phyloP scores from a whole-genome alignment of 306 rosid species.

The Ammopiptanthus mongolicus region DNA sequence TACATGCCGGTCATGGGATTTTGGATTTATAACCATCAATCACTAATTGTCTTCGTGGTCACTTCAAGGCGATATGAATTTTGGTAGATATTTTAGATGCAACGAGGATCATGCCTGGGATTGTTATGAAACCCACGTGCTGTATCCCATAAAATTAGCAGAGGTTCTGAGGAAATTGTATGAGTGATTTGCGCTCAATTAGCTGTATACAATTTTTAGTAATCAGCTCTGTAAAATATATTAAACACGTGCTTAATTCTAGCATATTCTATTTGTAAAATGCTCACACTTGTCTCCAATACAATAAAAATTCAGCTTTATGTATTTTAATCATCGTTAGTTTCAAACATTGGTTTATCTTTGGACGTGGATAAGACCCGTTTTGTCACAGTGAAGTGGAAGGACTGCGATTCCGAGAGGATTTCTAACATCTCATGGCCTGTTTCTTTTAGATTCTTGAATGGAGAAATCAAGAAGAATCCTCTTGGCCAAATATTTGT shows the following conservation, averaged over 20 bases:
- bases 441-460: no score
- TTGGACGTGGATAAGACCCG: neutral
- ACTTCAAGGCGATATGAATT: neutral
- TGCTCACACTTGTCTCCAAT: neutral
- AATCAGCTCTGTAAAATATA: no score
- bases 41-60: neutral
- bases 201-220: neutral
- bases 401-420: neutral
- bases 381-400: conserved; percentile 11
- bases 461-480: no score
- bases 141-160: neutral
- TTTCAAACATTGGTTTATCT: neutral
- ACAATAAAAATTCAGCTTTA: neutral
- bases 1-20: neutral
- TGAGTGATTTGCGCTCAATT: neutral
- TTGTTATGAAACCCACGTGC: neutral
- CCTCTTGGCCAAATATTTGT: no score
- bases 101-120: neutral
- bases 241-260: neutral
- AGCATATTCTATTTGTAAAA: neutral
- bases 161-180: neutral
- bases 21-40: neutral
- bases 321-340: neutral
- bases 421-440: neutral
- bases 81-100: conserved; percentile 9